Evolutionary conservation across 495 filamentous ascomycete genomes (phyloP).

Genomic region (Umbilicaria muhlenbergii): DNA sequence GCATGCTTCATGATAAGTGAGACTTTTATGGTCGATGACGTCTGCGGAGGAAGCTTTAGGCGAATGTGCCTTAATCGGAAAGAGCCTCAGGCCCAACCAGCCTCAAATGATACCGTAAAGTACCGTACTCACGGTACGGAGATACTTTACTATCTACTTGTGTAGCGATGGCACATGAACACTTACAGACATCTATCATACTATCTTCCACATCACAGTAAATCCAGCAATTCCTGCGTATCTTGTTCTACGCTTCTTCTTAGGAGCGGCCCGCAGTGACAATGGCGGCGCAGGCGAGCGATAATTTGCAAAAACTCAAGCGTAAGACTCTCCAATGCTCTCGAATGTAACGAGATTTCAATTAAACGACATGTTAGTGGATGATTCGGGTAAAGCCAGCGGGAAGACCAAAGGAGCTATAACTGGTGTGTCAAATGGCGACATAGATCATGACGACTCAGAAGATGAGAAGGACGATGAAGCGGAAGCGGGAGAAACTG

Average conservation of each 20-base stretch:
- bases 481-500: conserved; percentile 22
- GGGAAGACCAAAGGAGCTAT: conserved; percentile 33
- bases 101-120: not conserved
- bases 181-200: not conserved
- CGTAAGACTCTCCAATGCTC: conserved; percentile 20
- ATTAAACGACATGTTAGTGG: conserved; percentile 11
- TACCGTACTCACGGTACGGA: too few species aligned
- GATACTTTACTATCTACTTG: not conserved
- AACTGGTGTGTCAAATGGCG: conserved; percentile 23
- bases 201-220: conserved; percentile 4
- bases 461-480: conserved; percentile 43
- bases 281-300: conserved; percentile 38
- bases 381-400: conserved; percentile 21
- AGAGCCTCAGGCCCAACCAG: conserved; percentile 7
- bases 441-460: conserved; percentile 45
- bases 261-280: conserved; percentile 7
- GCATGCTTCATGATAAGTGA: too few species aligned
- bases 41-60: not conserved
- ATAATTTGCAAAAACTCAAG: conserved; percentile 36
- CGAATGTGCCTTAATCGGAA: not conserved
- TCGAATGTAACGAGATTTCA: conserved; percentile 12
- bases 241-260: not conserved
- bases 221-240: conserved; percentile 4
- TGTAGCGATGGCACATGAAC: not conserved
- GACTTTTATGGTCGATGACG: too few species aligned